These are phyloP conservation scores for Calonectria multiphialidica DNA, from an alignment of 2,329 filamentous ascomycete species.

Conservation along the genomic window DNA sequence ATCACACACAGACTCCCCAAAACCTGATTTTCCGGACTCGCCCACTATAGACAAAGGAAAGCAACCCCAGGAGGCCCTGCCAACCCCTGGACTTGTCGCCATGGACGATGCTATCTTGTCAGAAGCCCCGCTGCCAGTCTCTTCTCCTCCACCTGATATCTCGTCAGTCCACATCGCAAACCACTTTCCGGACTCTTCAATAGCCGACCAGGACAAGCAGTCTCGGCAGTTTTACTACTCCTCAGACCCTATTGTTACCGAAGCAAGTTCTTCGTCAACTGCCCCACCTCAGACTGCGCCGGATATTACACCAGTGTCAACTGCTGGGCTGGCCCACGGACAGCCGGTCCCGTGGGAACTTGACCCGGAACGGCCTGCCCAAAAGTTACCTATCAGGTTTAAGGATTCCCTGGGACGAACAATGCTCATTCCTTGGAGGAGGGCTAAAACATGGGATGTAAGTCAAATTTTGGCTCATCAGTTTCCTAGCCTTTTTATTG, in stretches of 20 bases:
- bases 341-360: slow-evolving; percentile 27
- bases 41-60: background rate
- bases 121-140: background rate
- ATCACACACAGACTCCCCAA: background rate
- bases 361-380: slow-evolving; percentile 26
- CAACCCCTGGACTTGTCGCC: background rate
- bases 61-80: background rate
- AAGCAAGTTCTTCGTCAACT: slow-evolving; percentile 13
- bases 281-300: background rate
- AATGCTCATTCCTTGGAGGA: slow-evolving; percentile 27
- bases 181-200: background rate
- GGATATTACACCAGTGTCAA: background rate
- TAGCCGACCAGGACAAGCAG: slow-evolving; percentile 9
- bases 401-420: slow-evolving; percentile 21
- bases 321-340: slow-evolving; percentile 14
- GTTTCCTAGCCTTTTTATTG: background rate
- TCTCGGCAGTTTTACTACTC: background rate
- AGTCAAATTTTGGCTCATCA: background rate
- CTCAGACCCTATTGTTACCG: background rate
- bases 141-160: background rate
- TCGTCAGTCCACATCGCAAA: background rate
- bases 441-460: slow-evolving; percentile 32
- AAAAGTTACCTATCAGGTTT: slow-evolving; percentile 25
- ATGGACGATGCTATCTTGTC: background rate
- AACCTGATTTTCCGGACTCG: background rate